These are phyloP conservation scores for Penicillium goetzii DNA, from an alignment of 495 filamentous ascomycete species.

Conservation along the genomic window DNA sequence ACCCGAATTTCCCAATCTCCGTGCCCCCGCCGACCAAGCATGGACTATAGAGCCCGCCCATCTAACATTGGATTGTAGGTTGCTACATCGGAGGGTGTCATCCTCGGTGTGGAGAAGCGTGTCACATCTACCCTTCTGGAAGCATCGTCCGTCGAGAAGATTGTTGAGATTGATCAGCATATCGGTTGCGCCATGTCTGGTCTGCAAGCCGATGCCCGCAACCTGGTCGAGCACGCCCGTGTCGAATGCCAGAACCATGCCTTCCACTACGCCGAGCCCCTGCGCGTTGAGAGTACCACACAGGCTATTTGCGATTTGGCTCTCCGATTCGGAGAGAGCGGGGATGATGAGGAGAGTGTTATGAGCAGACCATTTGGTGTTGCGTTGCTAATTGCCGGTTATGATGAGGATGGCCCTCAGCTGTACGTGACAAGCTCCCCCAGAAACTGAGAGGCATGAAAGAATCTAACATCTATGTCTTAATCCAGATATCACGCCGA, in stretches of 20 bases:
- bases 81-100: conserved; percentile 88
- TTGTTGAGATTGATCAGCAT: conserved; percentile 97
- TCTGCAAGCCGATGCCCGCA: conserved; percentile 92
- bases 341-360: conserved; percentile 96
- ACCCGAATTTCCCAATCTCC: background rate
- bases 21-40: background rate
- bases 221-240: conserved; percentile 96
- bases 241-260: conserved; percentile 95
- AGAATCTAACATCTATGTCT: background rate
- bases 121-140: conserved; percentile 97
- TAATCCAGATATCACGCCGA: conserved; percentile 84
- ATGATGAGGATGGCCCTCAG: conserved; percentile 95
- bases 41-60: conserved; percentile 6
- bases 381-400: conserved; percentile 92
- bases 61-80: conserved; percentile 55
- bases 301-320: conserved; percentile 98
- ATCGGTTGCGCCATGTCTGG: conserved; percentile 99
- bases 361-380: conserved; percentile 98
- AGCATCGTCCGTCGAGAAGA: conserved; percentile 97
- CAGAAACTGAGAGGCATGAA: background rate
- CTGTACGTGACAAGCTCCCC: conserved; percentile 57
- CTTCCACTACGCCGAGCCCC: conserved; percentile 94
- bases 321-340: conserved; percentile 93
- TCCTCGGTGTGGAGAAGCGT: conserved; percentile 98
- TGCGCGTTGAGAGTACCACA: conserved; percentile 95